Percentiles rank a stretch among this genome's conserved stretches.
Conservation (phyloP, 805 yeast genomes). For the Candida nemodendra region DNA sequence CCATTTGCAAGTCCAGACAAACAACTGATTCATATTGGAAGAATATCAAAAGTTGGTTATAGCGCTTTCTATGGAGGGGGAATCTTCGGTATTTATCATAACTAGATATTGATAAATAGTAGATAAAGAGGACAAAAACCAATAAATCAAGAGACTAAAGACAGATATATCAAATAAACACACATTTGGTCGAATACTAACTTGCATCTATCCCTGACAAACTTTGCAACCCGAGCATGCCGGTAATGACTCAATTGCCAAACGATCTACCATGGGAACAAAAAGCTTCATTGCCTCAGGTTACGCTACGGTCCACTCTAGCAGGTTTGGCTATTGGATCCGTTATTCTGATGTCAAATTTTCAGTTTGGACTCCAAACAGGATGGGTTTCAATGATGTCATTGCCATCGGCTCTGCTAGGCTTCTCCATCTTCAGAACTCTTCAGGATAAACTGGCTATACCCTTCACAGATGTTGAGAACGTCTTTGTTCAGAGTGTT, state of each 20-base stretch:
- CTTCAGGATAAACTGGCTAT: slow-evolving; percentile 36
- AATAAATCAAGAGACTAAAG: too few species aligned
- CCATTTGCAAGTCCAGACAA: too few species aligned
- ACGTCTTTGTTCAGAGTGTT: slow-evolving; percentile 86
- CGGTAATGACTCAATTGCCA: slow-evolving; percentile 18
- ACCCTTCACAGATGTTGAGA: slow-evolving; percentile 85
- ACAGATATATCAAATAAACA: too few species aligned
- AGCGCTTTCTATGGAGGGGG: too few species aligned
- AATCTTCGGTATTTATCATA: too few species aligned
- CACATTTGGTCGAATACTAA: too few species aligned
- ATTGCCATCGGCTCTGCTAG: slow-evolving; percentile 85
- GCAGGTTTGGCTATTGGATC: slow-evolving; percentile 87
- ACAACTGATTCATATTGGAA: too few species aligned
- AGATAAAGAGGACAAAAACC: too few species aligned
- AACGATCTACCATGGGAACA: slow-evolving; percentile 37
- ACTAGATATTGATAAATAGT: too few species aligned
- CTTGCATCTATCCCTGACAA: too few species aligned
- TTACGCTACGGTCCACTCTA: slow-evolving; percentile 69
- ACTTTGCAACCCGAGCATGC: too few species aligned
- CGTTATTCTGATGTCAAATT: slow-evolving; percentile 80
- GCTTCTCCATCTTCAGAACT: slow-evolving; percentile 76
- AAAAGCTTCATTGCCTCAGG: slow-evolving; percentile 58
- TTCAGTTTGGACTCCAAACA: slow-evolving; percentile 94
- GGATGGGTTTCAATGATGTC: slow-evolving; percentile 99
- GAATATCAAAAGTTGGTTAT: too few species aligned